Base-by-base conservation (phyloP, 1,284 basidiomycete genomes). In the Malassezia dermatis region DNA sequence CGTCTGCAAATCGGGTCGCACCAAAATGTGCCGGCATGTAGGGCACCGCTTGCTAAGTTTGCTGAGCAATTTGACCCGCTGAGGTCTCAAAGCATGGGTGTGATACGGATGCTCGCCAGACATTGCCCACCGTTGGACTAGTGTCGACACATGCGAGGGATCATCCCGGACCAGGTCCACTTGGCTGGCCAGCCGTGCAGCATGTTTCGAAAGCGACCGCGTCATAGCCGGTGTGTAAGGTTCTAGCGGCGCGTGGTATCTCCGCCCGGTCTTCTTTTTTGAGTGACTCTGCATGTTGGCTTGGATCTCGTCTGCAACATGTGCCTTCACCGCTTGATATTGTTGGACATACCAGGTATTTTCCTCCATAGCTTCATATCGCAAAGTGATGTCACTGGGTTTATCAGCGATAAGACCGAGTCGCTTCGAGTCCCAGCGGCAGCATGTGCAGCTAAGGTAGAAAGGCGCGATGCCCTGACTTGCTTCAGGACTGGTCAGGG, bases 1-100 rank as follows among this genome's bases (percentile, higher is more conserved):
- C 0, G 90, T 85, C 75, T 96, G 98, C 67, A 90, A 86, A 74
- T 99, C 94, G 1, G 94, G 94, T 71, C 95, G 94, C 77, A 96
- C 93, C 58, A 98, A 82, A 64, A 96, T 93, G 76, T 96, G 93
- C 13, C 87, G 84, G 74, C 94, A 99, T 2, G 81, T 81, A 5
- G 89, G 85, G 77, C 94, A 99, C 6, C 94, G 86, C 76, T 96
- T 96, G 2, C 89, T 89, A 47, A 86, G 82, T 76, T 96, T 96
- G 0, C 89, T 86, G 60, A 86, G 86, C 2, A 98, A 80, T 13
- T 83, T 68, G 65, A 89, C 88, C 77, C 80, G 3, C 82, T 79
- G 59, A 81, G 80, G 41, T 84, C 73, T 11, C 13, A 57, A 46
- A 13, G 39, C 27, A 10, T 15, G 11, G 4, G 24, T 17, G 15